Conservation (phyloP, 257 asterid genomes). For the Cinchona pubescens region DNA sequence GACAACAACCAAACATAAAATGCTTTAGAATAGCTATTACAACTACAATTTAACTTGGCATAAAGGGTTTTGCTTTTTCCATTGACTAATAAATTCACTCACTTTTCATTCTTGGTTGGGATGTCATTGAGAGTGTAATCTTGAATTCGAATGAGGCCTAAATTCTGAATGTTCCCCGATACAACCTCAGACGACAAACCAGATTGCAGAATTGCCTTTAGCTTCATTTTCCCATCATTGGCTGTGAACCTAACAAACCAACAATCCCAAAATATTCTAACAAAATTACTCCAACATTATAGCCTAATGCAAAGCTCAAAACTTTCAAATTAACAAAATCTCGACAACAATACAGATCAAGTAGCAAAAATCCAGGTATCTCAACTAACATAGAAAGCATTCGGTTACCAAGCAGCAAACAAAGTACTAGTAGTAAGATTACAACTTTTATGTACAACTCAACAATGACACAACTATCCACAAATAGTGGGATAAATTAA, state of each 20-base stretch:
- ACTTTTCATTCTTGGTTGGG: conserved; percentile 75
- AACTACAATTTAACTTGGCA: conserved; percentile 1
- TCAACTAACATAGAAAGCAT: too few relatives aligned
- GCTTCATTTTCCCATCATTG: conserved; percentile 76
- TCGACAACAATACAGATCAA: too few relatives aligned
- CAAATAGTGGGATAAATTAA: too few relatives aligned
- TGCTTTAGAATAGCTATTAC: neutral
- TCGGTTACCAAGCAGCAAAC: too few relatives aligned
- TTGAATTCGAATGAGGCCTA: conserved; percentile 66
- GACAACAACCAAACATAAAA: neutral
- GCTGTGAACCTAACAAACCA: conserved; percentile 60
- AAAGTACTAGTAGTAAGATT: too few relatives aligned
- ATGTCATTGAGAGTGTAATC: conserved; percentile 76
- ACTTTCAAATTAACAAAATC: too few relatives aligned
- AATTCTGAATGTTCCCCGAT: conserved; percentile 69
- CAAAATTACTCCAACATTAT: too few relatives aligned
- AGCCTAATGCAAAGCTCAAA: neutral
- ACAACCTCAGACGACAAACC: conserved; percentile 59
- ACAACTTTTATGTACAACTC: too few relatives aligned
- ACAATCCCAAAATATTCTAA: neutral
- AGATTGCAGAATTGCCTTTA: conserved; percentile 59
- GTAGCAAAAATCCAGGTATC: too few relatives aligned
- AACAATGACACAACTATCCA: too few relatives aligned
- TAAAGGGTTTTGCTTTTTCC: too few relatives aligned
- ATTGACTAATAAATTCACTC: neutral